phyloP scores from a whole-genome alignment of 2,329 filamentous ascomycete species.

The Claviceps pazoutovae region DNA sequence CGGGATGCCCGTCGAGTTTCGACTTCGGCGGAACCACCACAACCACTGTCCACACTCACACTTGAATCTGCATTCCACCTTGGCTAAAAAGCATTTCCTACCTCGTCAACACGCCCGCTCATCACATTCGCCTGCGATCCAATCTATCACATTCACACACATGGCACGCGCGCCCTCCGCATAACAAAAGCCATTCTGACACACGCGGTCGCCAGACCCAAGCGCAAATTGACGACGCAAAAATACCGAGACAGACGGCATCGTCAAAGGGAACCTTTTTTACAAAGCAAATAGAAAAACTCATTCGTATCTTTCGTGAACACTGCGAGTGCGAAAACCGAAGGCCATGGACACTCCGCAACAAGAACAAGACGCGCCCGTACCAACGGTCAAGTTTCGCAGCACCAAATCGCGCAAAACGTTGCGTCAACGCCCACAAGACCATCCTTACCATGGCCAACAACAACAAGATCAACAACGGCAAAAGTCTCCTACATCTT shows the following conservation, averaged over 20 bases:
- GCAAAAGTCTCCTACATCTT: background rate
- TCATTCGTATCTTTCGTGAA: background rate
- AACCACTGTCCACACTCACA: too few relatives aligned
- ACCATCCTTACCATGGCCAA: constrained; percentile 3
- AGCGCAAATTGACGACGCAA: background rate
- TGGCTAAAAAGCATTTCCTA: too few relatives aligned
- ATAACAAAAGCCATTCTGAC: background rate
- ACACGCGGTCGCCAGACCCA: background rate
- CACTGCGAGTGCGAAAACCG: background rate
- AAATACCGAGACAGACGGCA: too few relatives aligned
- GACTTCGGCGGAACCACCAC: too few relatives aligned
- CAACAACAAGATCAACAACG: background rate
- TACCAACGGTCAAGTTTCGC: constrained; percentile 33
- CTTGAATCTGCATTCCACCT: too few relatives aligned
- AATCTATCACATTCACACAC: background rate
- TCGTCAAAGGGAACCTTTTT: too few relatives aligned
- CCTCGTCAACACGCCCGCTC: too few relatives aligned
- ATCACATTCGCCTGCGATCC: background rate
- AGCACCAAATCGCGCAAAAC: constrained; percentile 45
- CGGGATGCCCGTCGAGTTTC: too few relatives aligned
- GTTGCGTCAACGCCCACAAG: constrained; percentile 36
- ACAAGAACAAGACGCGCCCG: constrained; percentile 13
- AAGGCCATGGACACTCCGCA: constrained; percentile 11
- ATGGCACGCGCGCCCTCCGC: background rate
- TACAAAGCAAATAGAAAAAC: background rate